phyloP scores from a whole-genome alignment of 176 grass and related monocot species.

The Lolium perenne region DNA sequence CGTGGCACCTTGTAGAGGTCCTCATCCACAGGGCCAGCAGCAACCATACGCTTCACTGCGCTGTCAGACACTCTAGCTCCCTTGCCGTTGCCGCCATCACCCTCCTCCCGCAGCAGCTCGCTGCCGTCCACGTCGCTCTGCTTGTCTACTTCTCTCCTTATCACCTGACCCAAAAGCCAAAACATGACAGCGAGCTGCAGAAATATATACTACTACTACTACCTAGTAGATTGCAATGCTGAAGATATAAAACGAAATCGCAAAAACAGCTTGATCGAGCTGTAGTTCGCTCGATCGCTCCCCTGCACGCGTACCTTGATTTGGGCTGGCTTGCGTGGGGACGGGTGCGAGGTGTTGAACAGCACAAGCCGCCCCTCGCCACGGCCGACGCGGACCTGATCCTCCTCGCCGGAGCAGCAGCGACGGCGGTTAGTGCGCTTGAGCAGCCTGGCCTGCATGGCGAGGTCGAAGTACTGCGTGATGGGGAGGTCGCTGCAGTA shows the following conservation, averaged over 20 bases:
- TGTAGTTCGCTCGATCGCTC: neutral
- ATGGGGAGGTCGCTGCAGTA: conserved; percentile 70
- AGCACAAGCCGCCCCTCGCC: conserved; percentile 31
- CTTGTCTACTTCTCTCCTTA: conserved; percentile 49
- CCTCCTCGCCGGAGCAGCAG: conserved; percentile 10
- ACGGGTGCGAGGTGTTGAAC: conserved; percentile 14
- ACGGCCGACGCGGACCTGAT: neutral
- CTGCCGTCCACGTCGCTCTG: conserved; percentile 8
- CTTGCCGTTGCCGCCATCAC: neutral
- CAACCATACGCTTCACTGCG: conserved; percentile 3
- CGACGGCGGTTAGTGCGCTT: conserved; percentile 42
- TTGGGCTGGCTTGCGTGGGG: conserved; percentile 55
- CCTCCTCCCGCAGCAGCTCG: conserved; percentile 19
- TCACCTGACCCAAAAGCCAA: conserved; percentile 43
- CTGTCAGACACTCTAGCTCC: neutral
- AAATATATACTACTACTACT: too few relatives aligned
- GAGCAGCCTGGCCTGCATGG: conserved; percentile 67
- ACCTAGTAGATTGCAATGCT: neutral
- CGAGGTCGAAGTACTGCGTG: conserved; percentile 80
- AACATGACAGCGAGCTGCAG: too few relatives aligned
- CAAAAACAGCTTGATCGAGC: neutral
- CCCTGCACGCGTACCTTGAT: conserved; percentile 39
- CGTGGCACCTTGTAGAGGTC: conserved; percentile 81
- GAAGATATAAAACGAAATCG: neutral
- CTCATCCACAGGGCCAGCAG: conserved; percentile 61